Percentiles rank a stretch among this genome's conserved stretches.
Evolutionary conservation across 176 grass and related monocot species (phyloP).

Genomic region (Eragrostis curvula): DNA sequence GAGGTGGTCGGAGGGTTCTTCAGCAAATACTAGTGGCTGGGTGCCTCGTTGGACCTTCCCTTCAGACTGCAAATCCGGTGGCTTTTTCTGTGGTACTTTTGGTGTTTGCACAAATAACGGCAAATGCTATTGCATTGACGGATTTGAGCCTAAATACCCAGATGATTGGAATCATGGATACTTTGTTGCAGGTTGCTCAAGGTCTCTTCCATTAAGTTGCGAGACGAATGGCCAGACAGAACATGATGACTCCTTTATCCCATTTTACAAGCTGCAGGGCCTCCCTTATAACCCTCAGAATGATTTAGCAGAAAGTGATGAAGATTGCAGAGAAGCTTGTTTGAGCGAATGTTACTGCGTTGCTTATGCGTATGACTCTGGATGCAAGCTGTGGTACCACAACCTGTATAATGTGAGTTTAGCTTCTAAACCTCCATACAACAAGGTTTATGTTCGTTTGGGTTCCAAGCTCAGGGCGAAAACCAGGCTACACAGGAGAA

Average conservation of each 20-base stretch:
- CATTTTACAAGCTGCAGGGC: slow-evolving; percentile 2
- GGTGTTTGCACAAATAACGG: slow-evolving; percentile 28
- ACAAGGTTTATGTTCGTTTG: slow-evolving; percentile 26
- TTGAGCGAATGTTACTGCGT: slow-evolving; percentile 25
- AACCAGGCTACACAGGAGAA: background rate
- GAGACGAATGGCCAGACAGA: slow-evolving; percentile 20
- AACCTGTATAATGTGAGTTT: slow-evolving; percentile 29
- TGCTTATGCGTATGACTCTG: background rate
- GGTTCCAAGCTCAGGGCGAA: slow-evolving; percentile 17
- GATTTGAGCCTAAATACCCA: slow-evolving; percentile 39
- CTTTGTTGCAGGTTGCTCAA: slow-evolving; percentile 49
- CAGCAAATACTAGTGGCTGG: slow-evolving; percentile 34
- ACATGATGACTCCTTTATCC: slow-evolving; percentile 27
- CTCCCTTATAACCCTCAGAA: slow-evolving; percentile 6
- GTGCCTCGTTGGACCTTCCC: slow-evolving; percentile 46
- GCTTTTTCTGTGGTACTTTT: slow-evolving; percentile 52
- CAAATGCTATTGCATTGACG: slow-evolving; percentile 41
- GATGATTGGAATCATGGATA: slow-evolving; percentile 35
- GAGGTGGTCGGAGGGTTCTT: slow-evolving; percentile 5
- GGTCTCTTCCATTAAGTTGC: slow-evolving; percentile 52
- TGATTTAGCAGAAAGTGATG: background rate
- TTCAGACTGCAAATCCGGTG: slow-evolving; percentile 46
- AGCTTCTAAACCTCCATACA: slow-evolving; percentile 24
- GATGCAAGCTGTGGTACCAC: slow-evolving; percentile 34
- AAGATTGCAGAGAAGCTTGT: slow-evolving; percentile 2